Conservation (phyloP, 2,329 filamentous ascomycete genomes). For the Harringtonia lauricola region DNA sequence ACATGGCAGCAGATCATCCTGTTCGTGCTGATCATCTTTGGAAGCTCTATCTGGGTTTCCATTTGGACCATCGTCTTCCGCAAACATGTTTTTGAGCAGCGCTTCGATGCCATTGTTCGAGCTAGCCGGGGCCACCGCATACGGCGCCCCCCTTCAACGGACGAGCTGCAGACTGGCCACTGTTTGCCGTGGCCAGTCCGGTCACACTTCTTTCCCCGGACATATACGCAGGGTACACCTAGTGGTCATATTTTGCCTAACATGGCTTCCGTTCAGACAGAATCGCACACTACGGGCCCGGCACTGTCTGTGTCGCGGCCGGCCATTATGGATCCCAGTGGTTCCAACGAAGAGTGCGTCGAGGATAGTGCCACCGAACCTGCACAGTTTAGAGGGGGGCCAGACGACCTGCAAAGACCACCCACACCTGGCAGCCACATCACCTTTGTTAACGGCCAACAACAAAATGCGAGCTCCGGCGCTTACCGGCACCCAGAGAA, state of each 20-base stretch:
- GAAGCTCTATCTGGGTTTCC: slow-evolving; percentile 53
- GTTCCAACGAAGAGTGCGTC: too few relatives aligned
- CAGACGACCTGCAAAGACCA: not conserved
- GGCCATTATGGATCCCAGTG: too few relatives aligned
- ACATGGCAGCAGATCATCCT: slow-evolving; percentile 56
- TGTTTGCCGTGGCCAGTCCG: slow-evolving; percentile 10
- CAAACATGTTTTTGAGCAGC: slow-evolving; percentile 49
- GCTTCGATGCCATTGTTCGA: slow-evolving; percentile 42
- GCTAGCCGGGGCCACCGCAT: slow-evolving; percentile 24
- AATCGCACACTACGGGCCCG: too few relatives aligned
- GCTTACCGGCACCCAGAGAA: not conserved
- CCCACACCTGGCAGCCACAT: slow-evolving; percentile 7
- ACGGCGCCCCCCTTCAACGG: slow-evolving; percentile 6
- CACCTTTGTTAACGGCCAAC: slow-evolving; percentile 12
- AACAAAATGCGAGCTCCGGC: slow-evolving; percentile 2
- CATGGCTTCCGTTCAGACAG: too few relatives aligned
- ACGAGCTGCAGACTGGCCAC: slow-evolving; percentile 12
- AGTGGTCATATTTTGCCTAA: too few relatives aligned
- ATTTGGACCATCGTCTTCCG: slow-evolving; percentile 51
- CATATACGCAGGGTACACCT: too few relatives aligned
- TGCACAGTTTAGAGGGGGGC: too few relatives aligned
- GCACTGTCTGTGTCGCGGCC: too few relatives aligned
- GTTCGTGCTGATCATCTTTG: slow-evolving; percentile 51
- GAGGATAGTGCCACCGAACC: too few relatives aligned
- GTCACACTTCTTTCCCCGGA: too few relatives aligned